A percentile compares a stretch with the other conserved stretches of the same genome.
Conservation (phyloP, 2,329 filamentous ascomycete genomes). For the Stemphylium lycopersici region DNA sequence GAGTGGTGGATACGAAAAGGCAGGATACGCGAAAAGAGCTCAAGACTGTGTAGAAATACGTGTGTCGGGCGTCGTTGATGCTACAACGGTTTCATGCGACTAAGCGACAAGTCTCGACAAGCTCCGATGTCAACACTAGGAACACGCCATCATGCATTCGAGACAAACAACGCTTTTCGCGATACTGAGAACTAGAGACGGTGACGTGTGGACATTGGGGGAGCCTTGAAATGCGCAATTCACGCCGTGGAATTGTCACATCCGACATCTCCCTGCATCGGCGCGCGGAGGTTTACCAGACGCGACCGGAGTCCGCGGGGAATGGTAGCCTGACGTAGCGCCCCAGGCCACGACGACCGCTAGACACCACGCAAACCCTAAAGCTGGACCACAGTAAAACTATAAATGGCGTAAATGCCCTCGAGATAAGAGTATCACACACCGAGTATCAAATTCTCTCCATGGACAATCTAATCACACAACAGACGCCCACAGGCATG, state of each 20-base stretch:
- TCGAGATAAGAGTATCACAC: too few relatives aligned
- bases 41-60: not conserved
- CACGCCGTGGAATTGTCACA: not conserved
- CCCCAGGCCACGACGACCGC: not conserved
- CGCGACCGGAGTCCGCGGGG: conserved; percentile 9
- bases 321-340: conserved; percentile 3
- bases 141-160: not conserved
- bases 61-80: conserved; percentile 4
- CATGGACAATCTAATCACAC: conserved; percentile 33
- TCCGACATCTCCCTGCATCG: not conserved
- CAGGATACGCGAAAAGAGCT: not conserved
- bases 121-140: not conserved
- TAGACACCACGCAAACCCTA: not conserved
- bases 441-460: not conserved
- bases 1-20: too few relatives aligned
- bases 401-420: not conserved
- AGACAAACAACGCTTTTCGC: not conserved
- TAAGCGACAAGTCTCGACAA: conserved; percentile 12
- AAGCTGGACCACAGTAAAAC: not conserved
- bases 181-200: not conserved
- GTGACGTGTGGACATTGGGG: not conserved
- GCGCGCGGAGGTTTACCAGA: not conserved
- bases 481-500: conserved; percentile 42
- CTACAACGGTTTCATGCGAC: conserved; percentile 14
- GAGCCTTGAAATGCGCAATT: too few relatives aligned